Conservation (phyloP, 2,329 filamentous ascomycete genomes). For the Microascus cirrosus region DNA sequence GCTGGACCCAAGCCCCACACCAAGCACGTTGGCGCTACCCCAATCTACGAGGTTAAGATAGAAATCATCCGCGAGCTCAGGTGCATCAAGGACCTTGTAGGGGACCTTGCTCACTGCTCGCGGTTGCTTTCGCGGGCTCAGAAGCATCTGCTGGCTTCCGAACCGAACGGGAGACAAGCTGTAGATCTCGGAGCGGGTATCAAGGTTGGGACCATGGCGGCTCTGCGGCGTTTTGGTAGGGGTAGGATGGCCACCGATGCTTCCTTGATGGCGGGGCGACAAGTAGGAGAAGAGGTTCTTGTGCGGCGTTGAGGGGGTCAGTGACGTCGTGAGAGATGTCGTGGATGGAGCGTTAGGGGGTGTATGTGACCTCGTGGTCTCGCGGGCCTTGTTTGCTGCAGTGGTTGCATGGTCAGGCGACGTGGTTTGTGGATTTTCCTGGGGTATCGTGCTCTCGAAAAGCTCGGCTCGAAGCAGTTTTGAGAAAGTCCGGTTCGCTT, state of each 20-base stretch:
- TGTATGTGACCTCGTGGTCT: conserved; percentile 66
- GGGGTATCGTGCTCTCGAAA: conserved; percentile 83
- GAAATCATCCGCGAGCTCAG: conserved; percentile 92
- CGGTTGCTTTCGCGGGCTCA: conserved; percentile 81
- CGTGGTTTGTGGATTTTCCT: conserved; percentile 54
- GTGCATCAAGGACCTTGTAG: conserved; percentile 94
- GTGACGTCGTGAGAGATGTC: conserved; percentile 55
- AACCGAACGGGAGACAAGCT: conserved; percentile 89
- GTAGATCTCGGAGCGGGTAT: conserved; percentile 86
- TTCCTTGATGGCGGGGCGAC: conserved; percentile 59
- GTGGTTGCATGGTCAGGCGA: conserved; percentile 47
- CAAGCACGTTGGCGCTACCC: conserved; percentile 89
- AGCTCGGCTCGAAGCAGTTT: conserved; percentile 80
- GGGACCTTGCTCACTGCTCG: conserved; percentile 90
- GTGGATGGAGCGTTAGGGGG: conserved; percentile 58
- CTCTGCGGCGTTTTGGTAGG: conserved; percentile 84
- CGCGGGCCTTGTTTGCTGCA: conserved; percentile 38
- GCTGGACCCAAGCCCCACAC: conserved; percentile 81
- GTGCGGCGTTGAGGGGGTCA: conserved; percentile 90
- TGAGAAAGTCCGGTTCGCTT: conserved; percentile 90
- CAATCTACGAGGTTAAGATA: conserved; percentile 97
- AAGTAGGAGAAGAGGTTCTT: conserved; percentile 95
- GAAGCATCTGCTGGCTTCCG: conserved; percentile 83
- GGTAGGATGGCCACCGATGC: conserved; percentile 70
- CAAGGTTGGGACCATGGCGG: conserved; percentile 76